Evolutionary conservation across 306 rosid genomes (phyloP).

Genomic region (Betula pendula): DNA sequence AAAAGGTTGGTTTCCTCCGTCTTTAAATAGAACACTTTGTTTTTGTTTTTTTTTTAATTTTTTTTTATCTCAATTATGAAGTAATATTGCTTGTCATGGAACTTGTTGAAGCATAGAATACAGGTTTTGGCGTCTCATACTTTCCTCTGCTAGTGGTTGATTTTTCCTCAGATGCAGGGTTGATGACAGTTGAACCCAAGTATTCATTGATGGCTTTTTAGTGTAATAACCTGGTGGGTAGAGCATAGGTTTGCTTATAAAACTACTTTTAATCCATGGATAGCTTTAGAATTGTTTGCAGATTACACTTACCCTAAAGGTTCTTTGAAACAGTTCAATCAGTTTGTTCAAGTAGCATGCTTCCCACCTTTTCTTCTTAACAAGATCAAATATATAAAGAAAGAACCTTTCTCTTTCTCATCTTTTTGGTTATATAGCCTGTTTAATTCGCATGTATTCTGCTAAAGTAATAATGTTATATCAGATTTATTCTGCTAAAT

Average conservation of each 20-base stretch:
- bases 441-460: not conserved
- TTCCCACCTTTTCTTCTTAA: not conserved
- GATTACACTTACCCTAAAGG: not conserved
- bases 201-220: slow-evolving; percentile 29
- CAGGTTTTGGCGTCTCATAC: slow-evolving; percentile 16
- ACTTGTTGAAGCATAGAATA: slow-evolving; percentile 2
- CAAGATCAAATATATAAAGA: not conserved
- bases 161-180: slow-evolving; percentile 19
- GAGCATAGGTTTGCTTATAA: slow-evolving; percentile 18
- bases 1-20: slow-evolving; percentile 64
- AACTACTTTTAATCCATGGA: slow-evolving; percentile 7
- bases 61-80: slow-evolving; percentile 4
- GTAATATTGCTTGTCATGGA: slow-evolving; percentile 8
- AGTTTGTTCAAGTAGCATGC: not conserved
- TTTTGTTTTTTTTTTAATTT: not conserved
- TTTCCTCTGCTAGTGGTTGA: slow-evolving; percentile 18
- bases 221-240: slow-evolving; percentile 27
- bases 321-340: slow-evolving; percentile 3
- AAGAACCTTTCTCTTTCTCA: not conserved
- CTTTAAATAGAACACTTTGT: not conserved
- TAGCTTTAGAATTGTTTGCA: slow-evolving; percentile 1
- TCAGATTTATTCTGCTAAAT: not conserved
- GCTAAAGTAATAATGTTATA: not conserved
- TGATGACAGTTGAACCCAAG: slow-evolving; percentile 26
- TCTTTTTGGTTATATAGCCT: not conserved